Evolutionary conservation across 768 basidiomycete genomes (phyloP).

Genomic region (Leucosporidium creatinivorum): DNA sequence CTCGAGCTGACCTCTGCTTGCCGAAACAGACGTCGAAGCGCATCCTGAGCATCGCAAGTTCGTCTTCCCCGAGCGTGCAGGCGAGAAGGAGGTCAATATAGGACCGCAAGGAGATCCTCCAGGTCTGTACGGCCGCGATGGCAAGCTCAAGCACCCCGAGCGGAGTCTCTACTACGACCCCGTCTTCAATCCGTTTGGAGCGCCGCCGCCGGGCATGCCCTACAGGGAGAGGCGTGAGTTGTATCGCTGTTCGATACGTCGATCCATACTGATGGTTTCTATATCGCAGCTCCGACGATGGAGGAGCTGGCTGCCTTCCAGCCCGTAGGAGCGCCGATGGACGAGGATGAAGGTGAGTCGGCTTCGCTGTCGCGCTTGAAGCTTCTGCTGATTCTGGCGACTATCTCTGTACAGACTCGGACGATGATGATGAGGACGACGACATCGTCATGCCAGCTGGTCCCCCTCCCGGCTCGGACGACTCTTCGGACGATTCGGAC

Average conservation of each 20-base stretch:
- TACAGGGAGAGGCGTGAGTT: conserved; percentile 56
- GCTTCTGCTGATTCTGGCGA: background rate
- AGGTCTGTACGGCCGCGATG: conserved; percentile 37
- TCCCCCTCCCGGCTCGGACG: conserved; percentile 50
- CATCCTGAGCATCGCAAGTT: conserved; percentile 86
- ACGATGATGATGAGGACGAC: conserved; percentile 57
- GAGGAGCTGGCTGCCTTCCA: conserved; percentile 26
- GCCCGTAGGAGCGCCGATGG: background rate
- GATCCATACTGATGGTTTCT: background rate
- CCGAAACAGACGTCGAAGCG: conserved; percentile 52
- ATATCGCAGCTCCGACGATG: conserved; percentile 13
- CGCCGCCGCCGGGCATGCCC: conserved; percentile 95
- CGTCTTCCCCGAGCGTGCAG: conserved; percentile 52
- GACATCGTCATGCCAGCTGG: conserved; percentile 86
- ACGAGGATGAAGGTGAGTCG: conserved; percentile 7
- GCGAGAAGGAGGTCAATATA: conserved; percentile 46
- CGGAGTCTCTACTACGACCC: conserved; percentile 83
- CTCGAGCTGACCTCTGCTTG: background rate
- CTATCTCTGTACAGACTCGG: conserved; percentile 17
- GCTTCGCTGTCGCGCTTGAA: conserved; percentile 9
- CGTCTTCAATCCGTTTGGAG: conserved; percentile 86
- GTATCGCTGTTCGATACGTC: background rate
- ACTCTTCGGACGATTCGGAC: conserved; percentile 36
- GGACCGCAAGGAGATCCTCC: conserved; percentile 13
- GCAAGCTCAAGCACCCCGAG: conserved; percentile 44